Evolutionary conservation across 2,329 filamentous ascomycete species (phyloP), one percentile per base, ranked within the genome.

Genomic region (Fonsecaea nubica): DNA sequence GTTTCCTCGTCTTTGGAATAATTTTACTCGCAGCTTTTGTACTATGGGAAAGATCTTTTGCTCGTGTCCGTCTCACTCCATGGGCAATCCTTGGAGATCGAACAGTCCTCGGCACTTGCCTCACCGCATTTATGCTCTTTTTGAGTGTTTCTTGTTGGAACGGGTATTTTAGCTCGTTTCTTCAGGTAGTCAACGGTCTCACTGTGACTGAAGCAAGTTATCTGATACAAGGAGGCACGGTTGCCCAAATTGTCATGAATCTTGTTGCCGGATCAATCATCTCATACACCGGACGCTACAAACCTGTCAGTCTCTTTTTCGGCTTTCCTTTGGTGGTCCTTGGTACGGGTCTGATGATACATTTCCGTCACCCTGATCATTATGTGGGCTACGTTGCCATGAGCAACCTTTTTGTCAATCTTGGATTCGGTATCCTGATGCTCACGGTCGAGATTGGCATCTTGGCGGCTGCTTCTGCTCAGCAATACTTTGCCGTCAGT

Each of bases 381-480:
- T 76, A 79, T 57, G 77, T 86, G 38, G 82, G 82, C 12, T 83
- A 82, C 70, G 76, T 87, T 32, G 73, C 86, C 75, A 81, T 84
- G 79, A 82, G 80, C 65, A 83, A 85, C 70, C 79, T 86, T 65
- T 79, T 86, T 70, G 81, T 85, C 63, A 82, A 83, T 30, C 75
- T 84, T 64, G 79, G 79, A 15, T 83, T 82, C 12, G 81, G 81
- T 64, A 81, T 82, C 40, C 77, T 85, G 15, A 80, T 85, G 48
- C 79, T 85, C 67, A 79, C 80, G 69, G 78, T 84, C 71, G 82
- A 88, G 70, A 81, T 88, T 58, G 83, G 85, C 10, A 81, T 87
- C 38, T 83, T 87, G 73, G 80, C 83, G 0, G 80, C 82, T 3
- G 40, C 40, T n/a, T 81, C 83, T n/a, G 78, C 78, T 52, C 85